phyloP scores from a whole-genome alignment of 495 filamentous ascomycete genomes.

The Penicillium flavigenum region DNA sequence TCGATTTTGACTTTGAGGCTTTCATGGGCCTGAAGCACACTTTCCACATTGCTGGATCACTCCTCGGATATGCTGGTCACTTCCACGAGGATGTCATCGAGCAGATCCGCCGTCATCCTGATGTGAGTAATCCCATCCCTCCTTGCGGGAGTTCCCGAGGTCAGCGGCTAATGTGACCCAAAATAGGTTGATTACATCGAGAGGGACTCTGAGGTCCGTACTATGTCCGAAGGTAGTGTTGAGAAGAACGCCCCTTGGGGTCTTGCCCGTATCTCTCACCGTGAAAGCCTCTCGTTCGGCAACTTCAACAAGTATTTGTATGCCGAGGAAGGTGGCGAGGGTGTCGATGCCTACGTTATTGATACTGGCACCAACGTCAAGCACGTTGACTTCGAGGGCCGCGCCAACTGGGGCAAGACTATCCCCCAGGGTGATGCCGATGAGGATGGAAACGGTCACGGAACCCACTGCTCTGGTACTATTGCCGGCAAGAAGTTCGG shows the following conservation, averaged over 20 bases:
- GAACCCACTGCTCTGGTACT: slow-evolving; percentile 98
- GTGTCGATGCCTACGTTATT: slow-evolving; percentile 98
- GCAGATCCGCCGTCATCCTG: slow-evolving; percentile 90
- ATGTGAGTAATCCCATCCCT: slow-evolving; percentile 66
- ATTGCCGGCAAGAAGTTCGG: slow-evolving; percentile 97
- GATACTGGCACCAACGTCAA: slow-evolving; percentile 93
- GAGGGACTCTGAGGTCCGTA: slow-evolving; percentile 87
- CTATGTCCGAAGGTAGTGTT: slow-evolving; percentile 53
- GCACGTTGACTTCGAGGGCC: slow-evolving; percentile 96
- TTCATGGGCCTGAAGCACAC: slow-evolving; percentile 92
- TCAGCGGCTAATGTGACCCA: slow-evolving; percentile 17
- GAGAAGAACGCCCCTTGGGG: slow-evolving; percentile 98
- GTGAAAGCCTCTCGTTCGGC: slow-evolving; percentile 78
- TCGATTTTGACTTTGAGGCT: slow-evolving; percentile 65
- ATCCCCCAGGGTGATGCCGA: slow-evolving; percentile 82
- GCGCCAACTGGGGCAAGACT: slow-evolving; percentile 95
- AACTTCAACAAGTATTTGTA: slow-evolving; percentile 99
- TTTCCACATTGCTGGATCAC: slow-evolving; percentile 78
- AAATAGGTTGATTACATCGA: slow-evolving; percentile 92
- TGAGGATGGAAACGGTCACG: slow-evolving; percentile 95
- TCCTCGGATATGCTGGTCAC: slow-evolving; percentile 92
- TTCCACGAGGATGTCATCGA: slow-evolving; percentile 93
- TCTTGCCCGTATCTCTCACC: slow-evolving; percentile 95
- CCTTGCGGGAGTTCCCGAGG: slow-evolving; percentile 6
- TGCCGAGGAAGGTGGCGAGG: slow-evolving; percentile 86